Conservation (phyloP, 2,329 filamentous ascomycete genomes). For the Ophiocordyceps camponoti-floridani region DNA sequence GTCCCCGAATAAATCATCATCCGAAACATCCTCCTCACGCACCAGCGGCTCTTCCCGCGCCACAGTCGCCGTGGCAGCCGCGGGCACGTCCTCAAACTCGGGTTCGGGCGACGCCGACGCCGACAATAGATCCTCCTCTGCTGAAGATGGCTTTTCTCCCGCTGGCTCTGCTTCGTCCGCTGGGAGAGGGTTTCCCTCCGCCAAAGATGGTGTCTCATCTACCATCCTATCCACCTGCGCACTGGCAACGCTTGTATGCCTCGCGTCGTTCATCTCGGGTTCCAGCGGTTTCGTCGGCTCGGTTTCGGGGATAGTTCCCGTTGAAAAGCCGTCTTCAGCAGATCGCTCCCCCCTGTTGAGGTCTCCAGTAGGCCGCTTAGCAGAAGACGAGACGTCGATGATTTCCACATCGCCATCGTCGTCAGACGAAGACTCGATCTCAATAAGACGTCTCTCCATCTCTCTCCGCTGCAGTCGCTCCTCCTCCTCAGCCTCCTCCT, state of each 20-base stretch:
- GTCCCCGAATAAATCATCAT: slow-evolving; percentile 26
- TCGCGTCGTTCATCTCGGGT: background rate
- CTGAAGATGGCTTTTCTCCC: background rate
- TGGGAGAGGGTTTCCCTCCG: background rate
- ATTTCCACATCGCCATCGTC: slow-evolving; percentile 39
- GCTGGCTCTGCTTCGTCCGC: background rate
- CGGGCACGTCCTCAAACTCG: slow-evolving; percentile 17
- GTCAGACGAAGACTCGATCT: slow-evolving; percentile 40
- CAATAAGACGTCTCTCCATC: slow-evolving; percentile 32
- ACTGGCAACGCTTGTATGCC: background rate
- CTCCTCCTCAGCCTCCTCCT: slow-evolving; percentile 37
- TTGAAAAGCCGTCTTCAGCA: background rate
- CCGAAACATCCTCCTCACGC: slow-evolving; percentile 6
- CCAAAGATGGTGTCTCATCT: background rate
- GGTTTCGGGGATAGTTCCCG: background rate
- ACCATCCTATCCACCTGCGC: background rate
- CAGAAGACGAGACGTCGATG: slow-evolving; percentile 26
- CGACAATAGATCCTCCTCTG: slow-evolving; percentile 2
- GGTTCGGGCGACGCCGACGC: slow-evolving; percentile 16
- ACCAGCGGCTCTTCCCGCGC: background rate
- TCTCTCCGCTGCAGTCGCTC: slow-evolving; percentile 25
- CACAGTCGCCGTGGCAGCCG: slow-evolving; percentile 4
- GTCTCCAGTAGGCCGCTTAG: slow-evolving; percentile 6
- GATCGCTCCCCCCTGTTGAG: slow-evolving; percentile 3
- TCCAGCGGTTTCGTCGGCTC: background rate